Conservation (phyloP, 2,329 filamentous ascomycete genomes). For the Fusarium sp. region DNA sequence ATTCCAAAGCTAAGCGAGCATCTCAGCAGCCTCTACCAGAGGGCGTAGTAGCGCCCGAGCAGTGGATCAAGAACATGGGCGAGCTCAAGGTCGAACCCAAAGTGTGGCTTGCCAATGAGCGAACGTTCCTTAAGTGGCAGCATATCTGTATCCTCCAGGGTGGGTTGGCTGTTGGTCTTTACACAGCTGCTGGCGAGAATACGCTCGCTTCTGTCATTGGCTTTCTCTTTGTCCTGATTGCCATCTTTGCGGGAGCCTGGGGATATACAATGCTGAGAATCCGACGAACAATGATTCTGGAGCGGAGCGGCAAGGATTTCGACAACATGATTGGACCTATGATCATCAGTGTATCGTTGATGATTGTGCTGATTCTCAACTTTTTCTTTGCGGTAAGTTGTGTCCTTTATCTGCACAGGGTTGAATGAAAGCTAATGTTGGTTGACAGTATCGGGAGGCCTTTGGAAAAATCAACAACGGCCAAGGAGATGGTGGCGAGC, state of each 20-base stretch:
- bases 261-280: slow-evolving; percentile 84
- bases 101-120: slow-evolving; percentile 98
- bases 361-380: slow-evolving; percentile 82
- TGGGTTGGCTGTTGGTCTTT: slow-evolving; percentile 82
- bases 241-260: slow-evolving; percentile 85
- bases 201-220: slow-evolving; percentile 80
- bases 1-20: slow-evolving; percentile 67
- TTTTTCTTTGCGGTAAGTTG: slow-evolving; percentile 81
- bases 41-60: slow-evolving; percentile 83
- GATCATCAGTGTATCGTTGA: slow-evolving; percentile 81
- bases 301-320: slow-evolving; percentile 90
- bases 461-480: slow-evolving; percentile 45
- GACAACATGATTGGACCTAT: slow-evolving; percentile 88
- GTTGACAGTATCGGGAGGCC: slow-evolving; percentile 47
- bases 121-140: slow-evolving; percentile 99
- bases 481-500: slow-evolving; percentile 7
- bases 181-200: slow-evolving; percentile 86
- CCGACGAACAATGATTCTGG: slow-evolving; percentile 79
- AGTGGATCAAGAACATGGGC: slow-evolving; percentile 94
- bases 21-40: slow-evolving; percentile 71
- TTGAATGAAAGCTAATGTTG: slow-evolving; percentile 18
- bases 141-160: slow-evolving; percentile 91
- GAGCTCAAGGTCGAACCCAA: slow-evolving; percentile 95
- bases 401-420: background rate
- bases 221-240: slow-evolving; percentile 83